Evolutionary conservation across 2,329 filamentous ascomycete genomes (phyloP).

Genomic region (Talaromyces sp.): DNA sequence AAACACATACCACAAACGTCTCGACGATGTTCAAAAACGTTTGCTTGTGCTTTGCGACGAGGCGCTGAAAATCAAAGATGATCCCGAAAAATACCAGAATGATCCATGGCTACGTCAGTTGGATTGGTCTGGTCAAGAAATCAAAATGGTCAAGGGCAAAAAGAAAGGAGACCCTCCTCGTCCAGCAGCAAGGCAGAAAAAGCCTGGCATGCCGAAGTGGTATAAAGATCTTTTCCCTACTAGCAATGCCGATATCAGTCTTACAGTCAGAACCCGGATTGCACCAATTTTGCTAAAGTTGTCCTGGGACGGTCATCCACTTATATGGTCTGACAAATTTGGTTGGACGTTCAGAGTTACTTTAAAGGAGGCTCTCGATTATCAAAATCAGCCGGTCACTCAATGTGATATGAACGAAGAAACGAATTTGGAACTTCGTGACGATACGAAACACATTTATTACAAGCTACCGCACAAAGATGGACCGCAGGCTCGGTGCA

Average conservation of each 20-base stretch:
- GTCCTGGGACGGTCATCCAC: conserved; percentile 81
- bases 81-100: conserved; percentile 65
- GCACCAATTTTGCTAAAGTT: conserved; percentile 80
- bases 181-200: conserved; percentile 80
- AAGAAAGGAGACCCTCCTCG: conserved; percentile 77
- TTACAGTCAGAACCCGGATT: conserved; percentile 83
- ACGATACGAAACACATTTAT: conserved; percentile 66
- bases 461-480: conserved; percentile 98
- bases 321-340: conserved; percentile 89
- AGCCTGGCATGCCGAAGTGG: conserved; percentile 91
- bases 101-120: conserved; percentile 93
- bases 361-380: conserved; percentile 58
- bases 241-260: conserved; percentile 61
- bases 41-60: conserved; percentile 70
- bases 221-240: conserved; percentile 85
- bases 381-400: conserved; percentile 67
- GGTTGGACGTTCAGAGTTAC: conserved; percentile 90
- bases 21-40: conserved; percentile 72
- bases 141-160: conserved; percentile 87
- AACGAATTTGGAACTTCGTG: conserved; percentile 59
- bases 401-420: conserved; percentile 75
- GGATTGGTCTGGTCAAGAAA: conserved; percentile 91
- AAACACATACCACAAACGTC: conserved; percentile 72
- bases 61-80: conserved; percentile 69
- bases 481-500: conserved; percentile 78